These are phyloP conservation scores for Austroboletus novae-zelandiae DNA, from an alignment of 1,284 basidiomycete genomes.

Conservation along the genomic window DNA sequence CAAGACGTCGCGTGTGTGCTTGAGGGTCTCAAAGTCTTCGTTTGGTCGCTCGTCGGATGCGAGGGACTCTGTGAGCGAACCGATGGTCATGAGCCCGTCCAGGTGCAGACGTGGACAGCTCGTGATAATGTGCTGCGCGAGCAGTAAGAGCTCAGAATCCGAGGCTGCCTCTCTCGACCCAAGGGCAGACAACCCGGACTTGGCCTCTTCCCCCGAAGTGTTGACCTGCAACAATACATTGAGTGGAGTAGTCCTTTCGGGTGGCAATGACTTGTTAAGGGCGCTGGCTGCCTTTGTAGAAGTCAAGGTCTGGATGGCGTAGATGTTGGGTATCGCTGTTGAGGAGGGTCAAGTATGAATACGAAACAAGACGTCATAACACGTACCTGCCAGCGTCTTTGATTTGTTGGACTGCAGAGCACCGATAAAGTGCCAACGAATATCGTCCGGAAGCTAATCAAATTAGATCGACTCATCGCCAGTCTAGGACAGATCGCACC, in stretches of 20 bases:
- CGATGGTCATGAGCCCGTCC: conserved; percentile 96
- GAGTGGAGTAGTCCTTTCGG: conserved; percentile 39
- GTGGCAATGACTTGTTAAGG: conserved; percentile 75
- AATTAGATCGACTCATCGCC: background rate
- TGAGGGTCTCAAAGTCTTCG: conserved; percentile 78
- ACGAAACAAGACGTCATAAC: background rate
- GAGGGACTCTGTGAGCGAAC: conserved; percentile 73
- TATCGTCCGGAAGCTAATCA: conserved; percentile 72
- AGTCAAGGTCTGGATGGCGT: conserved; percentile 88
- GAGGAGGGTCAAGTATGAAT: conserved; percentile 5
- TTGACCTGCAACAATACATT: conserved; percentile 91
- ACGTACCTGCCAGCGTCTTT: conserved; percentile 79
- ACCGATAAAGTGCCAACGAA: conserved; percentile 98
- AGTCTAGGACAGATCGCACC: conserved; percentile 42
- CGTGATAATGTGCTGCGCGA: conserved; percentile 72
- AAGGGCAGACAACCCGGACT: conserved; percentile 78
- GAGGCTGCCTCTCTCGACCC: conserved; percentile 20
- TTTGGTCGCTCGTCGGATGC: conserved; percentile 61
- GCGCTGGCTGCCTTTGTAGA: conserved; percentile 82
- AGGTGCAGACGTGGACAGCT: conserved; percentile 76
- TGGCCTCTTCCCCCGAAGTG: conserved; percentile 88
- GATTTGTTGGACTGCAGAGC: conserved; percentile 94
- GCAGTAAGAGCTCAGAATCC: conserved; percentile 55
- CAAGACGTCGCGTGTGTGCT: conserved; percentile 60
- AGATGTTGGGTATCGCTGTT: conserved; percentile 85